phyloP scores from a whole-genome alignment of 2,329 filamentous ascomycete species.

The Tolypocladium cylindrosporum region DNA sequence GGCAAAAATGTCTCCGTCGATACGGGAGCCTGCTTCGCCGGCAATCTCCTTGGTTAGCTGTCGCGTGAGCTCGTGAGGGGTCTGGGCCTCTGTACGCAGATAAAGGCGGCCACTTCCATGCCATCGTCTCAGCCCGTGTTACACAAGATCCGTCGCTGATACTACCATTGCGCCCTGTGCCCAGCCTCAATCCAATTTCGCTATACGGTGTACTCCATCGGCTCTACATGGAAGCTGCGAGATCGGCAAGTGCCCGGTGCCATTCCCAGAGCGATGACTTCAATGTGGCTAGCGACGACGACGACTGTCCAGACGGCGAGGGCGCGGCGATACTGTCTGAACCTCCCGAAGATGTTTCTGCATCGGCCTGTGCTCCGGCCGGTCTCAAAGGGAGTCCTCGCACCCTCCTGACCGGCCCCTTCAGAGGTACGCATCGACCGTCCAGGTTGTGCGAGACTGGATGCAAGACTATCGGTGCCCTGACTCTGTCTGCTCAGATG shows the following conservation, averaged over 20 bases:
- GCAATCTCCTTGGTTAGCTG: background rate
- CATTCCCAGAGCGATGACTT: background rate
- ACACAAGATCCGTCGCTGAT: background rate
- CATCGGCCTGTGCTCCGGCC: background rate
- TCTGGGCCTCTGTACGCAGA: background rate
- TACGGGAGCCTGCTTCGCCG: background rate
- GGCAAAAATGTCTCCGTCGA: background rate
- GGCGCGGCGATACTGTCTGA: background rate
- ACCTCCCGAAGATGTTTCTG: background rate
- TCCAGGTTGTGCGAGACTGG: background rate
- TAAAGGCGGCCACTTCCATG: too few relatives aligned
- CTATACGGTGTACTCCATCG: background rate
- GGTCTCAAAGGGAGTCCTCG: background rate
- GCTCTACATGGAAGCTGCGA: slow-evolving; percentile 1
- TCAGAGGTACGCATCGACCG: background rate
- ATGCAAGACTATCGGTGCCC: background rate
- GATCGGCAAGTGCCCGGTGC: background rate
- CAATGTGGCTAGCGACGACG: background rate
- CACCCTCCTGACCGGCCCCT: background rate
- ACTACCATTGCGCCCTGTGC: background rate
- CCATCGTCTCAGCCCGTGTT: too few relatives aligned
- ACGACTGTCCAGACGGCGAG: background rate
- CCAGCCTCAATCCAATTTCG: background rate
- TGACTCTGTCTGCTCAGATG: background rate
- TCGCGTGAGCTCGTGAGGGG: background rate